phyloP scores from a whole-genome alignment of 2,329 filamentous ascomycete species.

The Beauveria medogensis region DNA sequence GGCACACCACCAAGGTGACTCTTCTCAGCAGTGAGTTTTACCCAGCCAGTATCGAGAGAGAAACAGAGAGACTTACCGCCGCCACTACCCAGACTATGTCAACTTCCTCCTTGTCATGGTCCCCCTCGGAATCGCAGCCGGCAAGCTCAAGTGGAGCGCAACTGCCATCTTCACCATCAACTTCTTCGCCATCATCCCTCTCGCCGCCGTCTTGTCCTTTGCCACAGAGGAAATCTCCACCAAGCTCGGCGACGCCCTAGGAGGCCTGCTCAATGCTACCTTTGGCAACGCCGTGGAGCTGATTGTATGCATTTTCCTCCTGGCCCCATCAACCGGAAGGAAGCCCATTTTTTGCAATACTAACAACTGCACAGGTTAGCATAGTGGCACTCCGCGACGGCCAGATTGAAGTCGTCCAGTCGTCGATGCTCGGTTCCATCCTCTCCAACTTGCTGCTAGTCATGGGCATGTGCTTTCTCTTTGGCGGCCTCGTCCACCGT shows the following conservation, averaged over 20 bases:
- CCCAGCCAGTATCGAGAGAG: background rate
- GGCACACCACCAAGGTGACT: conserved; percentile 50
- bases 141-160: conserved; percentile 52
- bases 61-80: background rate
- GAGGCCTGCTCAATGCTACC: conserved; percentile 66
- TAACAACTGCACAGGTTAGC: conserved; percentile 56
- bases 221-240: conserved; percentile 70
- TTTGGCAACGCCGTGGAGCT: conserved; percentile 76
- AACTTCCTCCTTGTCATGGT: conserved; percentile 69
- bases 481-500: conserved; percentile 60
- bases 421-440: conserved; percentile 93
- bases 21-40: conserved; percentile 47
- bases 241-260: conserved; percentile 65
- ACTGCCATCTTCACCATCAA: conserved; percentile 67
- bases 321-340: background rate
- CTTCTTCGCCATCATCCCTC: conserved; percentile 72
- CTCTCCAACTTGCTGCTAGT: conserved; percentile 89
- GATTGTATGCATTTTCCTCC: conserved; percentile 45
- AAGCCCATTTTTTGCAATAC: background rate
- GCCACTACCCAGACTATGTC: conserved; percentile 39
- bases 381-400: conserved; percentile 79
- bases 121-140: conserved; percentile 63
- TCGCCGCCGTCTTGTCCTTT: conserved; percentile 66
- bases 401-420: conserved; percentile 94
- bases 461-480: conserved; percentile 71